Evolutionary conservation across 805 yeast species (phyloP).

Genomic region (Pichia exigua): DNA sequence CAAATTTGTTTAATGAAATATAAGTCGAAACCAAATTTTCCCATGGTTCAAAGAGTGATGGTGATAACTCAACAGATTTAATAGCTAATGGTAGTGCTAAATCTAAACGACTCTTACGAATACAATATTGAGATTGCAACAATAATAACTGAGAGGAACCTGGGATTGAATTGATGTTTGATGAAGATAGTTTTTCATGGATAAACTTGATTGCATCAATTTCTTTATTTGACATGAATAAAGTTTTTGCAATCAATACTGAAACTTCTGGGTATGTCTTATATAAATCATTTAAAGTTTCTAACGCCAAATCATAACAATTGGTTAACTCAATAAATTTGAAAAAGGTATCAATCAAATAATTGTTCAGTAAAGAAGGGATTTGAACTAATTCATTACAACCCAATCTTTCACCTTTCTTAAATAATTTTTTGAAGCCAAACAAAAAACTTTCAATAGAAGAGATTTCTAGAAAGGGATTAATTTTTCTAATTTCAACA

Average conservation of each 20-base stretch:
- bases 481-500: conserved; percentile 76
- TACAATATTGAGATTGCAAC: conserved; percentile 51
- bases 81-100: conserved; percentile 52
- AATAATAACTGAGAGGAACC: conserved; percentile 49
- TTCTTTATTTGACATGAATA: conserved; percentile 50
- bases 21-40: conserved; percentile 55
- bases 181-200: conserved; percentile 33
- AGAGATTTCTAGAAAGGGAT: conserved; percentile 52
- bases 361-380: conserved; percentile 57
- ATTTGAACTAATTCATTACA: conserved; percentile 56
- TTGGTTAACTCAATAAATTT: conserved; percentile 59
- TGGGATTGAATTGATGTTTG: conserved; percentile 31
- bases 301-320: conserved; percentile 51
- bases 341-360: conserved; percentile 68
- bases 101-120: conserved; percentile 43
- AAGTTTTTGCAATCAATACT: conserved; percentile 46
- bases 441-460: conserved; percentile 48
- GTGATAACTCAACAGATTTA: conserved; percentile 61
- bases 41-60: conserved; percentile 75
- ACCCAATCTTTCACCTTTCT: conserved; percentile 61
- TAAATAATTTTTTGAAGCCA: conserved; percentile 61
- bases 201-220: conserved; percentile 47
- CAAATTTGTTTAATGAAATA: conserved; percentile 56
- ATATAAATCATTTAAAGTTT: conserved; percentile 46
- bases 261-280: conserved; percentile 48